Percentiles rank a stretch among this genome's conserved stretches.
Evolutionary conservation across 75 land plant genomes (phyloP).

Genomic region (Isoetes taiwanensis): DNA sequence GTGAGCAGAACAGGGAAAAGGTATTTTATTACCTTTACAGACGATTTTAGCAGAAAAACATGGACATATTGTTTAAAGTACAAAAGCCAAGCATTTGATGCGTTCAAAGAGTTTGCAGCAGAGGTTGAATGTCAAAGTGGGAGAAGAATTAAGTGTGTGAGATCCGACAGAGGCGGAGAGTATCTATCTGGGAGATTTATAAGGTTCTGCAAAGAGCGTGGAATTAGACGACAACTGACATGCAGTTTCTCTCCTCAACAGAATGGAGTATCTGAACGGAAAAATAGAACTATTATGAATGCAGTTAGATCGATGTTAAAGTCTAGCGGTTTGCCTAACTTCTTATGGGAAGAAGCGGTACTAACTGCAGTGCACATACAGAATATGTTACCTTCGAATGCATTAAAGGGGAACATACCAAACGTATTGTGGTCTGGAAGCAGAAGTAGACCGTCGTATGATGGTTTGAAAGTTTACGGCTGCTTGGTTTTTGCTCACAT

Average conservation of each 20-base stretch:
- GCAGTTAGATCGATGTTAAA: neutral
- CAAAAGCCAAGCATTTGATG: too few relatives aligned
- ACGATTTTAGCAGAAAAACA: too few relatives aligned
- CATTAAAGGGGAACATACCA: too few relatives aligned
- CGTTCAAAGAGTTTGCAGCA: too few relatives aligned
- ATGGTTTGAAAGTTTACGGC: too few relatives aligned
- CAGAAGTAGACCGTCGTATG: too few relatives aligned
- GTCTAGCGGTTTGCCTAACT: neutral
- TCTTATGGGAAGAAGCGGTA: conserved; percentile 11
- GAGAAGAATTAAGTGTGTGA: neutral
- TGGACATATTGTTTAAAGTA: too few relatives aligned
- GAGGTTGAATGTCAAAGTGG: too few relatives aligned
- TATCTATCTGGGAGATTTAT: neutral
- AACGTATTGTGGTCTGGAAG: too few relatives aligned
- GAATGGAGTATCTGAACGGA: conserved; percentile 7
- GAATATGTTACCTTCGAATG: conserved; percentile 3
- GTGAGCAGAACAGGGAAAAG: too few relatives aligned
- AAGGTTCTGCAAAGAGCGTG: neutral
- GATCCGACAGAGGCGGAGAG: neutral
- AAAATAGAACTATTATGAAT: conserved; percentile 9
- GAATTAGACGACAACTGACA: neutral
- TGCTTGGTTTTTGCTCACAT: too few relatives aligned
- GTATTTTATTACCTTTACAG: too few relatives aligned
- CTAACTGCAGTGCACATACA: neutral
- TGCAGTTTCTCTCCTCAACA: conserved; percentile 8